A percentile compares a stretch with the other conserved stretches of the same genome.
These are phyloP conservation scores for Fonticula alba DNA, from an alignment of 78 protist species.

Conservation along the genomic window DNA sequence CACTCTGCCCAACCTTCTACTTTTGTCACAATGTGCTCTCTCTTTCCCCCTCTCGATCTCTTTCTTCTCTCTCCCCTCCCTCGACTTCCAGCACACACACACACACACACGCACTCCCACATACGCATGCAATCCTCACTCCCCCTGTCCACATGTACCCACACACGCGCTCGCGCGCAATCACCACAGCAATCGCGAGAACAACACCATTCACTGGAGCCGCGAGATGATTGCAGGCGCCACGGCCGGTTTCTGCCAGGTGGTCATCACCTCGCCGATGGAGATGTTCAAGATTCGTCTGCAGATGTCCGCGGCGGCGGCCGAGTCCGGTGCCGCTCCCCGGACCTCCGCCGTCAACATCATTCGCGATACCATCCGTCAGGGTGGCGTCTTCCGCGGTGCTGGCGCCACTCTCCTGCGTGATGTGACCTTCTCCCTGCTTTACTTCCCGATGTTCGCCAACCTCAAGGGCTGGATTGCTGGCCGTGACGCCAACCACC, in stretches of 20 bases:
- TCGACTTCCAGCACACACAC: too few species aligned
- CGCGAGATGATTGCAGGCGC: neutral
- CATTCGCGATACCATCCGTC: neutral
- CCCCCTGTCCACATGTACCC: too few species aligned
- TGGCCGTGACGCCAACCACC: neutral
- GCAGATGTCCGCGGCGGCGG: neutral
- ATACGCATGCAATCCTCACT: too few species aligned
- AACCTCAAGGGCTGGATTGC: neutral
- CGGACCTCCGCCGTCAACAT: neutral
- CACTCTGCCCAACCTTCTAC: too few species aligned
- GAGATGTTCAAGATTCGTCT: slow-evolving; percentile 1
- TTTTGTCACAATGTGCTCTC: too few species aligned
- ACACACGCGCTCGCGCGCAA: too few species aligned
- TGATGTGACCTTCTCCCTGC: neutral
- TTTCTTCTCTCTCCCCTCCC: too few species aligned
- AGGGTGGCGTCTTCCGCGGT: neutral
- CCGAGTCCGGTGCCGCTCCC: neutral
- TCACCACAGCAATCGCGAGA: neutral
- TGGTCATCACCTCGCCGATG: slow-evolving; percentile 1
- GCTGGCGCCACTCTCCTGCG: neutral
- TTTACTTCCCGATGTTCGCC: neutral
- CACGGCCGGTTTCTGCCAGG: slow-evolving; percentile 4
- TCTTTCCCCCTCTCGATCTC: too few species aligned
- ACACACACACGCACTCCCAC: too few species aligned
- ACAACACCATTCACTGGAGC: neutral